Evolutionary conservation across 2,329 filamentous ascomycete species (phyloP).

Genomic region (Hymenoscyphus albidus): DNA sequence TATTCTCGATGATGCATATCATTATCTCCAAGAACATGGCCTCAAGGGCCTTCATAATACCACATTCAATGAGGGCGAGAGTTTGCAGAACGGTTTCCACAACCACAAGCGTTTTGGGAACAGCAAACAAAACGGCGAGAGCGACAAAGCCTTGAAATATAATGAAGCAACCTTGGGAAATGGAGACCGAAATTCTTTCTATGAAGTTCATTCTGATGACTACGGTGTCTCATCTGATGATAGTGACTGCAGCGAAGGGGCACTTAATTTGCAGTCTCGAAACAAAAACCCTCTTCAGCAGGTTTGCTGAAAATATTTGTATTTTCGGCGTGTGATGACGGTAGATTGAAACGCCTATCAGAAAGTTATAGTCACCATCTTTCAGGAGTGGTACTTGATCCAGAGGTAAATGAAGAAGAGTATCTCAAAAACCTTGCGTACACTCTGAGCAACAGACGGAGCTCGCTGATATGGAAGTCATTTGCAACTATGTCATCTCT

Average conservation of each 20-base stretch:
- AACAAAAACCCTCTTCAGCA: too few relatives aligned
- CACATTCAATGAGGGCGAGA: background rate
- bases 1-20: slow-evolving; percentile 29
- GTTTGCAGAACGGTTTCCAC: too few relatives aligned
- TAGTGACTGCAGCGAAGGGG: too few relatives aligned
- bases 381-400: background rate
- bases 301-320: too few relatives aligned
- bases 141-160: too few relatives aligned
- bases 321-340: background rate
- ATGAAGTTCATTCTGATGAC: too few relatives aligned
- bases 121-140: too few relatives aligned
- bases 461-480: slow-evolving; percentile 12
- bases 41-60: background rate
- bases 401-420: background rate
- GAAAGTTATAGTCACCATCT: background rate
- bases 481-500: slow-evolving; percentile 5
- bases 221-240: too few relatives aligned
- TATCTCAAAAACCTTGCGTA: slow-evolving; percentile 8
- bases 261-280: too few relatives aligned
- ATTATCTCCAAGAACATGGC: slow-evolving; percentile 6
- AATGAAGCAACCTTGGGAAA: too few relatives aligned
- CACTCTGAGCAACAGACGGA: slow-evolving; percentile 11
- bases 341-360: background rate
- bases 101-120: background rate
- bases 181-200: too few relatives aligned